Evolutionary conservation across 1,139 yeast species (phyloP).

Genomic region (Zhuliangozyma blackwelliae): DNA sequence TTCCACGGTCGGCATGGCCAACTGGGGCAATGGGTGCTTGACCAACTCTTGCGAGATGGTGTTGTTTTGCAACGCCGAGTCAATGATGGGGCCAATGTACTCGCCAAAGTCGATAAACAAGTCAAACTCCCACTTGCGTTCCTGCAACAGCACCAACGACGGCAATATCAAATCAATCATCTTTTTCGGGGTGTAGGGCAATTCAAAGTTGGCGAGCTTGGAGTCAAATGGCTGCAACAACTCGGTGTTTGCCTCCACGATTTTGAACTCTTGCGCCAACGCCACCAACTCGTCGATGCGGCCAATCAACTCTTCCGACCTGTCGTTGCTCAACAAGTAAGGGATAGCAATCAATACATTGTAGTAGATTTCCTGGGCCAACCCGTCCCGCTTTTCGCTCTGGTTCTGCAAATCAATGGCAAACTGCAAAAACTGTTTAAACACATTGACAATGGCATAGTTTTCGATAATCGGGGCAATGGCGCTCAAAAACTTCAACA

Average conservation of each 20-base stretch:
- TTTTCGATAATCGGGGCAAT: slow-evolving; percentile 59
- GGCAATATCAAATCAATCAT: slow-evolving; percentile 51
- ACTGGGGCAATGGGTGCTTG: slow-evolving; percentile 44
- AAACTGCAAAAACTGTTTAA: slow-evolving; percentile 50
- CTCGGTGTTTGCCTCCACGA: slow-evolving; percentile 18
- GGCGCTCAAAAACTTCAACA: slow-evolving; percentile 66
- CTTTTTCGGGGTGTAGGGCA: slow-evolving; percentile 54
- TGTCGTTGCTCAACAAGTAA: slow-evolving; percentile 52
- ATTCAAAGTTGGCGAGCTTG: slow-evolving; percentile 24
- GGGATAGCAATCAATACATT: slow-evolving; percentile 68
- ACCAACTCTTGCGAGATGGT: slow-evolving; percentile 38
- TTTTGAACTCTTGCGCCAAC: slow-evolving; percentile 36
- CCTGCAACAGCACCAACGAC: slow-evolving; percentile 41
- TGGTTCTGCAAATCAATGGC: slow-evolving; percentile 54
- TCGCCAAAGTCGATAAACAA: slow-evolving; percentile 33
- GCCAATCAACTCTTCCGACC: slow-evolving; percentile 25
- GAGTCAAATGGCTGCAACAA: slow-evolving; percentile 38
- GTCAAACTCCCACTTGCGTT: slow-evolving; percentile 25
- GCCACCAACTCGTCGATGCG: slow-evolving; percentile 43
- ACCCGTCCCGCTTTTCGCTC: slow-evolving; percentile 40
- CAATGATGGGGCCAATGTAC: slow-evolving; percentile 33
- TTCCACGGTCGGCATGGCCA: slow-evolving; percentile 44
- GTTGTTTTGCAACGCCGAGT: slow-evolving; percentile 31
- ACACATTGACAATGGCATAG: slow-evolving; percentile 46
- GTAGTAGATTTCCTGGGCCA: slow-evolving; percentile 68